Evolutionary conservation across 2,329 filamentous ascomycete genomes (phyloP).

Genomic region (Bipolaris sorokiniana): DNA sequence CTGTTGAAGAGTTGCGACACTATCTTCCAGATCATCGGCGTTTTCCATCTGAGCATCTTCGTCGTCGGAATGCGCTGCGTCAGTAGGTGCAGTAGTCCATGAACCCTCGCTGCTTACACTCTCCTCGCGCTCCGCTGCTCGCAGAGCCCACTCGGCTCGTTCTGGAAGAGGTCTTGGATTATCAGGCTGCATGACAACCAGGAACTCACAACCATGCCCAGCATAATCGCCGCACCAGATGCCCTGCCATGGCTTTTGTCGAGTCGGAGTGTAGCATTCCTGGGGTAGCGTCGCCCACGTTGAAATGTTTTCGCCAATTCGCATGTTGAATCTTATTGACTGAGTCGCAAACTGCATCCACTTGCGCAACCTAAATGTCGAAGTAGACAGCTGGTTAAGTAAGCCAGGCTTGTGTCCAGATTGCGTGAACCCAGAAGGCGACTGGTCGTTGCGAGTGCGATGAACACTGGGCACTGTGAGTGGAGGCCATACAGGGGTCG

Average conservation of each 20-base stretch:
- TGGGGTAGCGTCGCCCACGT: constrained; percentile 77
- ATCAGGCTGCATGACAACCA: constrained; percentile 79
- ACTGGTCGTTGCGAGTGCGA: constrained; percentile 60
- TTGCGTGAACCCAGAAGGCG: constrained; percentile 53
- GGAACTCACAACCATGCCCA: constrained; percentile 85
- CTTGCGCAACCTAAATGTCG: constrained; percentile 74
- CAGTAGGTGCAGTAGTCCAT: constrained; percentile 42
- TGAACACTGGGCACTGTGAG: constrained; percentile 68
- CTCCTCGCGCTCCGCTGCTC: constrained; percentile 31
- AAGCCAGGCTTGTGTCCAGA: constrained; percentile 57
- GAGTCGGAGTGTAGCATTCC: constrained; percentile 78
- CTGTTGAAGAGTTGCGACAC: constrained; percentile 41
- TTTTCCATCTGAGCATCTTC: constrained; percentile 22
- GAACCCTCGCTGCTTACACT: constrained; percentile 40
- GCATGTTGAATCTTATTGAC: constrained; percentile 42
- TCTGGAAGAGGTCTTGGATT: constrained; percentile 51
- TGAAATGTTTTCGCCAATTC: constrained; percentile 60
- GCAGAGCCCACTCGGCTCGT: constrained; percentile 38
- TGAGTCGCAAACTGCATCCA: constrained; percentile 71
- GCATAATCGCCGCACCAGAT: constrained; percentile 94
- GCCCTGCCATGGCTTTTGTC: constrained; percentile 80
- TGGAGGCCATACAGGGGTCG: constrained; percentile 72
- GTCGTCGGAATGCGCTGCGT: constrained; percentile 17
- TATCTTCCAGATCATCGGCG: constrained; percentile 48
- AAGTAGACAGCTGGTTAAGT: constrained; percentile 68